Evolutionary conservation across 1,139 yeast species (phyloP).

Genomic region (Yamadazyma mexicana): DNA sequence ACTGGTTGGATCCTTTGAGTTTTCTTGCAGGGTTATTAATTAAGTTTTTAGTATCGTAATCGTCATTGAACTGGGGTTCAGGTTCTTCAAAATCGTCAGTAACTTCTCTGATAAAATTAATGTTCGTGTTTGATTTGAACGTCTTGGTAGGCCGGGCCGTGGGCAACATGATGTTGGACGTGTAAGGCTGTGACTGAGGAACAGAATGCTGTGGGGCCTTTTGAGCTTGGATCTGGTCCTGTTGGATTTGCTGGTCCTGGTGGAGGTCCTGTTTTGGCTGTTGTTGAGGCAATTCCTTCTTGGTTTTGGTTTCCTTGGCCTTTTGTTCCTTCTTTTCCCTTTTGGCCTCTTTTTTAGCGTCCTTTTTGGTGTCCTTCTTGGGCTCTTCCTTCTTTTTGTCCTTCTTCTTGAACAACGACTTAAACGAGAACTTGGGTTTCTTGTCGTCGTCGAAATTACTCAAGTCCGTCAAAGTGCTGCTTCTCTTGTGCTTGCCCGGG

Average conservation of each 20-base stretch:
- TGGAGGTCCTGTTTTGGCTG: neutral
- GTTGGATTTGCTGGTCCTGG: conserved; percentile 1
- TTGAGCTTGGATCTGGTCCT: neutral
- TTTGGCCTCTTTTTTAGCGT: conserved; percentile 1
- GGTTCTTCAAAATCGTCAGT: conserved; percentile 21
- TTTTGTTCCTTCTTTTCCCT: conserved; percentile 5
- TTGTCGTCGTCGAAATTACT: conserved; percentile 17
- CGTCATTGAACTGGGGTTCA: conserved; percentile 13
- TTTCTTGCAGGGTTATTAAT: conserved; percentile 29
- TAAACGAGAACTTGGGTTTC: conserved; percentile 41
- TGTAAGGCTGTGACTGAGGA: conserved; percentile 9
- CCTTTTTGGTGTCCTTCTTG: conserved; percentile 1
- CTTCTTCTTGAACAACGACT: conserved; percentile 33
- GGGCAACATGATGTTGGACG: conserved; percentile 13
- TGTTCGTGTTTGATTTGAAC: conserved; percentile 20
- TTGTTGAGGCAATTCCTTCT: conserved; percentile 3
- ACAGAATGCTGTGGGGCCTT: too few relatives aligned
- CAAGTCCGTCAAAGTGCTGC: conserved; percentile 26
- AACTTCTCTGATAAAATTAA: conserved; percentile 37
- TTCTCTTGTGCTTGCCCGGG: conserved; percentile 25
- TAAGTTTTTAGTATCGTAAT: conserved; percentile 21
- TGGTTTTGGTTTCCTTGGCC: neutral
- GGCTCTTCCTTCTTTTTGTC: conserved; percentile 10
- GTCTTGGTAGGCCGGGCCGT: conserved; percentile 13
- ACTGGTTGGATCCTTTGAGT: conserved; percentile 19